Base-by-base conservation (phyloP, 1,139 yeast genomes). In the Debaryomyces robertsiae region DNA sequence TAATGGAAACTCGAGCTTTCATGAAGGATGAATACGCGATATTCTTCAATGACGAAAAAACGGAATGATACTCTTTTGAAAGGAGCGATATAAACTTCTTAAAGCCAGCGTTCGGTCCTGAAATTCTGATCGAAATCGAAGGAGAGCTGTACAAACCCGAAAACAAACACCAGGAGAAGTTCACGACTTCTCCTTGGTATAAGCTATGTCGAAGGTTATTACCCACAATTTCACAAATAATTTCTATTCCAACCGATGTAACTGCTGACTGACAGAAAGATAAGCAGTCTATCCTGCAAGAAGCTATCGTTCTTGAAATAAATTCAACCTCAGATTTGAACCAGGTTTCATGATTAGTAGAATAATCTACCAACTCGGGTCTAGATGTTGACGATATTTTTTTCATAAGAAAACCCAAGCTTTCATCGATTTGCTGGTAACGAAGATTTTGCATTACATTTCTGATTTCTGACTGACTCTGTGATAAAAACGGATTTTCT, bases 151-250 rank as follows among this genome's bases (percentile, higher is more conserved):
- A 72, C 16, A 64, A 47, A 3, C 82, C 75, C 0, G 87, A 74
- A 30, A 59, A 65, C 0, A 82, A 45, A 15, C 75, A 79, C 77
- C 83, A 83, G 1, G 75, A 61, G 49, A 70, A 81, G 2, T 81
- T 78, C 9, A 80, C 46, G 17, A 67, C 52, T 43, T 80, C 77
- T 0, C 82, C 70, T 0, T 73, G 69, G 52, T 82, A 82, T 3
- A 84, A 49, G 3, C 48, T 48, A 2, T 61, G 54, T n/a, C 67
- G 57, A 1, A 81, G 53, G 6, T 57, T 49, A 2, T 54, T 46
- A n/a, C 70, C 75, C 5, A 80, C 46, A 3, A 78, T 37, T 40
- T 75, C 79, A 13, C 73, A 65, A 2, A 82, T 45, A 7, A 82
- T 53, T 46, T 83, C 88, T 6, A 78, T 50, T 13, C 65, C 58